Percentiles rank a stretch among this genome's conserved stretches.
Evolutionary conservation across 106 monocot species (phyloP).

Genomic region (Dendrobium chrysotoxum): DNA sequence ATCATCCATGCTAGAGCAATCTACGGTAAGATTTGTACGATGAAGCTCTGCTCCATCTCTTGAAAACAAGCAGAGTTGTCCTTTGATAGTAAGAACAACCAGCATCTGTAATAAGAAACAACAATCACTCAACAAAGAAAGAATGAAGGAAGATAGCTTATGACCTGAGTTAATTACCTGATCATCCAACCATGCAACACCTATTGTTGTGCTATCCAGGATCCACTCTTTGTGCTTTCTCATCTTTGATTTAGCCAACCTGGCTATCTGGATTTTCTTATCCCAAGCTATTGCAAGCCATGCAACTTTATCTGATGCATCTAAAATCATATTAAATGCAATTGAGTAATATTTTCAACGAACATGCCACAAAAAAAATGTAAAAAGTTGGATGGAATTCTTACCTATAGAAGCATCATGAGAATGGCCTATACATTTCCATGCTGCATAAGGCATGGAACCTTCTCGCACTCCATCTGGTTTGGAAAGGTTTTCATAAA

Average conservation of each 20-base stretch:
- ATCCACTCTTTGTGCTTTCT: slow-evolving; percentile 69
- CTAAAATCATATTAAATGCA: slow-evolving; percentile 17
- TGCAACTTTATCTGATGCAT: slow-evolving; percentile 52
- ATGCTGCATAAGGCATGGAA: slow-evolving; percentile 94
- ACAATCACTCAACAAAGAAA: neutral
- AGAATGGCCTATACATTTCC: slow-evolving; percentile 50
- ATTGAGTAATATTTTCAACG: slow-evolving; percentile 12
- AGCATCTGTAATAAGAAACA: slow-evolving; percentile 56
- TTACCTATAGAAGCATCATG: slow-evolving; percentile 37
- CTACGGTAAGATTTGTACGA: slow-evolving; percentile 52
- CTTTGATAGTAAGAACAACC: slow-evolving; percentile 66
- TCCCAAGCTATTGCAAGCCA: slow-evolving; percentile 98
- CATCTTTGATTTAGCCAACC: slow-evolving; percentile 75
- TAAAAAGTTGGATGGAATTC: neutral
- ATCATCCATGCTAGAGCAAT: slow-evolving; percentile 67
- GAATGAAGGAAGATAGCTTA: neutral
- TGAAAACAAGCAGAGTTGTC: slow-evolving; percentile 75
- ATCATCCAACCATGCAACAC: slow-evolving; percentile 89
- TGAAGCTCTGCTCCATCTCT: slow-evolving; percentile 82
- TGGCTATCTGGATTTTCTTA: slow-evolving; percentile 65
- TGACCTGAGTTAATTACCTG: slow-evolving; percentile 41
- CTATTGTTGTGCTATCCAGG: slow-evolving; percentile 76
- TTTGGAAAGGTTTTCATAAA: slow-evolving; percentile 58
- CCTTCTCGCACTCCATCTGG: slow-evolving; percentile 94
- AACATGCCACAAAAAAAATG: slow-evolving; percentile 5